Evolutionary conservation across 306 rosid species (phyloP), one percentile per base, ranked within the genome.

Genomic region (Calophaca sinica): DNA sequence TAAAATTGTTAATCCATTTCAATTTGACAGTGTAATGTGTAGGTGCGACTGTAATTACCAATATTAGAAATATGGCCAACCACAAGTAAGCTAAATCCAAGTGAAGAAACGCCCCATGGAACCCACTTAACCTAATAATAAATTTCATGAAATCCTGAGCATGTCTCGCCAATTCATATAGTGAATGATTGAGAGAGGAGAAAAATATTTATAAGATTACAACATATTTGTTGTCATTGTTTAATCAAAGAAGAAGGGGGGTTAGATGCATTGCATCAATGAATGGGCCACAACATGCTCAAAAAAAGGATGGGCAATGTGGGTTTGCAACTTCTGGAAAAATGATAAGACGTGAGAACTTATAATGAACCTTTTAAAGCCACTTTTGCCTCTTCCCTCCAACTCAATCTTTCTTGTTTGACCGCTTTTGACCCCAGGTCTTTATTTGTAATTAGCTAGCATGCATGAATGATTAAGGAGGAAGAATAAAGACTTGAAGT

Each of bases 181-280:
- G 74, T 79, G 87, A 70, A 88, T 88, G 96, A 90, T 87, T 87
- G 26, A 20, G 86, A 72, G 42, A 60, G 20, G 38, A 66, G 72
- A 15, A 77, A 77, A 69, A 39, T 70, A 59, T 61, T 70, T 11
- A 28, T 54, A 42, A 36, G 73, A 59, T 49, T 49, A 28, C 28
- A 63, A 35, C 39, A 39, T 71, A 65, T 78, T 59, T 66, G 57
- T 79, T 20, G 26, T 20, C 26, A 20, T 20, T 20, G 26, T 67
- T 57, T 70, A 75, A 62, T 62, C 77, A 13, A 62, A 78, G 58
- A 58, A 59, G 70, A 6, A 76, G 26, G 71, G 74, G 69, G 93
- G 78, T 48, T 57, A 73, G 71, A 87, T 92, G 82, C 96, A 88
- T 51, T 87, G 96, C 69, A 90, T 83, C 84, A 81, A 85, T 80